Conservation (phyloP, 73 alveolate genomes). For the Breviolum minutum region DNA sequence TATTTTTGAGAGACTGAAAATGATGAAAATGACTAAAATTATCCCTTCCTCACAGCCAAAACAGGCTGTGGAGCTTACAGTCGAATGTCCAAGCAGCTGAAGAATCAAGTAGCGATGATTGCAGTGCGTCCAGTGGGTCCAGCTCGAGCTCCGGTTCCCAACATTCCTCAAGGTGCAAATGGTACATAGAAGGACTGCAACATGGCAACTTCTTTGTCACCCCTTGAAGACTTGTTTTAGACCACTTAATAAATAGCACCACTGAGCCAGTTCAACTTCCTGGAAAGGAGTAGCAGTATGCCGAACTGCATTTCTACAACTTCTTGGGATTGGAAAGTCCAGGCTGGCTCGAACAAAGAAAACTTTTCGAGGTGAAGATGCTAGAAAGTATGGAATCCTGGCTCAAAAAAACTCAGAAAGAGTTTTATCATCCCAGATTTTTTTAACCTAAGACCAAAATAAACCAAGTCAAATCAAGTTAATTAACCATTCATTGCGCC, state of each 20-base stretch:
- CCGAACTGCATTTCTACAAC: conserved; percentile 25
- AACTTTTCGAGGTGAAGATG: conserved; percentile 41
- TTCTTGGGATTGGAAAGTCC: conserved; percentile 7
- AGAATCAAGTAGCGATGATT: background rate
- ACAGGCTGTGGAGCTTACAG: conserved; percentile 43
- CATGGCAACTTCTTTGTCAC: background rate
- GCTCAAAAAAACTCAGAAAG: background rate
- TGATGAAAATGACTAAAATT: too few species aligned
- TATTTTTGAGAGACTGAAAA: background rate
- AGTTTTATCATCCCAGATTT: background rate
- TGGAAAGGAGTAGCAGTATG: background rate
- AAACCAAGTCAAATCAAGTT: background rate
- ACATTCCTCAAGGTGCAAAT: background rate
- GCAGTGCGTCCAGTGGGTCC: background rate
- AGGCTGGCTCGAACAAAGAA: background rate
- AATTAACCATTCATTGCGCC: background rate
- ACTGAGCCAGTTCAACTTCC: background rate
- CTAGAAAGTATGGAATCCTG: background rate
- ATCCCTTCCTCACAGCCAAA: background rate
- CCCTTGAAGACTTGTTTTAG: too few species aligned
- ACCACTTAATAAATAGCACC: background rate
- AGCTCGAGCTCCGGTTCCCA: background rate
- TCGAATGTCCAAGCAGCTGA: background rate
- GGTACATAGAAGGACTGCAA: conserved; percentile 38
- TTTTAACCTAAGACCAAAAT: too few species aligned